Conservation (phyloP, 495 filamentous ascomycete species). For the Annulohypoxylon stygium region DNA sequence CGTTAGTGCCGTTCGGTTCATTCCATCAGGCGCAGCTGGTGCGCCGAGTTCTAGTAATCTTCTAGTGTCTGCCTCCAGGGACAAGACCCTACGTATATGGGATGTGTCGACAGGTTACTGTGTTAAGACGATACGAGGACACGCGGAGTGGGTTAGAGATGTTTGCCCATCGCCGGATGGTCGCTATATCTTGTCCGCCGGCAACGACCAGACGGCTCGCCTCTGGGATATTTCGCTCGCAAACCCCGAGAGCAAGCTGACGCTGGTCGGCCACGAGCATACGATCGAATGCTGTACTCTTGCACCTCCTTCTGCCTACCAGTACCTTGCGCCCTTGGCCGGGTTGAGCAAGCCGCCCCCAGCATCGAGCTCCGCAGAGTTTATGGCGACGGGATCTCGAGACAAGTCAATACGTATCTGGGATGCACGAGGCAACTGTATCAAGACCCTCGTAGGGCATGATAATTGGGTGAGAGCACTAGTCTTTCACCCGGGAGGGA, state of each 20-base stretch:
- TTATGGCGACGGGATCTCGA: constrained; percentile 88
- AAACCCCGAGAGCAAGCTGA: constrained; percentile 79
- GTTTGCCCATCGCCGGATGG: constrained; percentile 87
- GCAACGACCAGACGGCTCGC: constrained; percentile 82
- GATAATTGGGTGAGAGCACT: constrained; percentile 95
- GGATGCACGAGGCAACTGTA: constrained; percentile 85
- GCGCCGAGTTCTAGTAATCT: constrained; percentile 76
- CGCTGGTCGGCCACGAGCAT: constrained; percentile 91
- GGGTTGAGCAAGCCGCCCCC: constrained; percentile 87
- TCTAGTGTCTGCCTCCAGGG: constrained; percentile 82
- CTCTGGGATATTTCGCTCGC: constrained; percentile 86
- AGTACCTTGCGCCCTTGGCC: constrained; percentile 80
- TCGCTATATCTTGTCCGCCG: constrained; percentile 81
- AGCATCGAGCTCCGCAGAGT: constrained; percentile 81
- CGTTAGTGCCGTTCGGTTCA: constrained; percentile 88
- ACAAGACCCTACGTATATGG: constrained; percentile 89
- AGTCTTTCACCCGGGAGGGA: constrained; percentile 93
- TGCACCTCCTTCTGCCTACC: constrained; percentile 83
- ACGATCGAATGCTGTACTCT: constrained; percentile 89
- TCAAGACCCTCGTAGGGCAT: constrained; percentile 90
- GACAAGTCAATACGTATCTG: constrained; percentile 94
- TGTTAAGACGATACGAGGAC: constrained; percentile 83
- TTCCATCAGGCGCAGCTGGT: constrained; percentile 81
- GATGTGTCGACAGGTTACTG: constrained; percentile 94
- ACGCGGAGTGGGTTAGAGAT: constrained; percentile 91